Base-by-base conservation (phyloP, 257 asterid species). In the Craterostigma plantagineum region DNA sequence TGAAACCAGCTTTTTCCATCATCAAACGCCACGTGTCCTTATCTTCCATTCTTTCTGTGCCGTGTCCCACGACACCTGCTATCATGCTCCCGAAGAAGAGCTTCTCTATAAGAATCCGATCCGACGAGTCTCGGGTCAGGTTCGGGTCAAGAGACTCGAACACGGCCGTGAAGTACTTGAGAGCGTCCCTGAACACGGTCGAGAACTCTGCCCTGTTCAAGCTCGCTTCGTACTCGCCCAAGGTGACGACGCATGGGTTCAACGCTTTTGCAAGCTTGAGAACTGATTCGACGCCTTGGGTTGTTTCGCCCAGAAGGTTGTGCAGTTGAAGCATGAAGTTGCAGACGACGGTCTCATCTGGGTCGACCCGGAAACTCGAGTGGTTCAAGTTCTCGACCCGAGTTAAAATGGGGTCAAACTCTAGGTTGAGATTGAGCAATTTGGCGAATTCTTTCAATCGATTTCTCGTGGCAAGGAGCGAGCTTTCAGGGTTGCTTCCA, bases 291-390 rank as follows among this genome's bases (percentile, higher is more conserved):
- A 83, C 94, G 9, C 62, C 68, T 38, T 63, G 67, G 9, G 64
- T 55, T 1, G 65, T 69, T 54, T 76, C 95, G 56, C 70, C 90
- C 1, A 83, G 63, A 33, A 83, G 36, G 42, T 72, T 79, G 18
- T 83, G 79, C 57, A 90, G 43, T 51, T 90, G 95, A 17, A 90
- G 90, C 95, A 90, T 83, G 63, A 83, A 90, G 43, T 90, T 90
- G 8, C 83, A 81, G 0, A 93, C 79, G 9, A 83, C 11, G 1
- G 53, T 64, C 62, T 90, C 95, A 11, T 77, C 92, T 43, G 78
- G 46, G 5, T 77, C 86, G 23, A 75, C 63, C 56, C 68, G 77
- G 62, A 90, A 77, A 27, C 81, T 61, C 7, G 82, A 59, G 7
- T 39, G 53, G 33, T 59, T 58, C 17, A 82, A 61, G n/a, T 76